Conservation (phyloP, 2,329 filamentous ascomycete genomes). For the Polychaeton citri region DNA sequence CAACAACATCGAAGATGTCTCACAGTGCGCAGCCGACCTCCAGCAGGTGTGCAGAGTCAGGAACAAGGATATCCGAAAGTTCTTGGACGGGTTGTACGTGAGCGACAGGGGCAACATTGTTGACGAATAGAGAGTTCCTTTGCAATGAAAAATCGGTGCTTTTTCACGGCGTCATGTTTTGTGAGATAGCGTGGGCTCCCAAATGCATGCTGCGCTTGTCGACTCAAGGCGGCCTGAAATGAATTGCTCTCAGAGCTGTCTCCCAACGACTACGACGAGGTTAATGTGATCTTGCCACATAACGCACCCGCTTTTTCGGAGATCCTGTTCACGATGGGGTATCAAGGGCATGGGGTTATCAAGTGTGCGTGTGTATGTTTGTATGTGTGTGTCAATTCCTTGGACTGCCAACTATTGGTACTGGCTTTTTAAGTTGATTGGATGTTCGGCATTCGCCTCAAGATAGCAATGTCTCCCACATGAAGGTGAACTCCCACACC, state of each 20-base stretch:
- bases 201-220: neutral
- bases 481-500: too few species aligned
- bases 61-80: slow-evolving; percentile 99
- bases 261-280: too few species aligned
- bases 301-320: too few species aligned
- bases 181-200: neutral
- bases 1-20: slow-evolving; percentile 95
- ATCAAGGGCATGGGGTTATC: too few species aligned
- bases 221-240: neutral
- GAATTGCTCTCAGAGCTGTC: neutral
- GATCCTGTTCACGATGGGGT: too few species aligned
- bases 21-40: slow-evolving; percentile 96
- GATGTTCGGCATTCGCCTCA: too few species aligned
- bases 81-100: slow-evolving; percentile 99
- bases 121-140: slow-evolving; percentile 35
- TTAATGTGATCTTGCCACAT: too few species aligned
- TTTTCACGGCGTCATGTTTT: neutral
- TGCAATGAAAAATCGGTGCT: neutral
- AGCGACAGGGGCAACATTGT: slow-evolving; percentile 95
- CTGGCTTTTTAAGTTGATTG: too few species aligned
- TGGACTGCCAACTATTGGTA: too few species aligned
- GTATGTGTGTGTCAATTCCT: too few species aligned
- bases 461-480: too few species aligned
- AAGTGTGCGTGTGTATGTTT: too few species aligned
- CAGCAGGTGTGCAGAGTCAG: slow-evolving; percentile 99